Base-by-base conservation (phyloP, 306 rosid genomes). In the Citrullus mucosospermus region DNA sequence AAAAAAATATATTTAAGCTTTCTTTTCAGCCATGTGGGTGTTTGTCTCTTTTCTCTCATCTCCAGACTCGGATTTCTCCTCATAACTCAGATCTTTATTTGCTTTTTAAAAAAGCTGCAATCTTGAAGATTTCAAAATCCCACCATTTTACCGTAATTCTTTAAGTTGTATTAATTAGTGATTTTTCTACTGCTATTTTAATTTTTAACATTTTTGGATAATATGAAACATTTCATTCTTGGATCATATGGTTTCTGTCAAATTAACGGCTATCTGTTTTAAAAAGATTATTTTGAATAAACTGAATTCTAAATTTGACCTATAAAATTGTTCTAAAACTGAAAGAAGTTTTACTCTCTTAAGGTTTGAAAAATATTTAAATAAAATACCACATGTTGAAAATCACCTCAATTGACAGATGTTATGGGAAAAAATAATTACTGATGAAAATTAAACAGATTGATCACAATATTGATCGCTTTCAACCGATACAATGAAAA, bases 21-120 rank as follows among this genome's bases (percentile, higher is more conserved):
- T 6, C 76, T 70, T 25, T 46, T 22, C 18, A 30, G 78, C 62
- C 78, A 73, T 73, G 62, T 73, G 78, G 61, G 22, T 73, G 78
- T 73, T 73, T 73, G 62, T 73, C 78, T 73, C 60, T 73, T 72
- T 73, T 51, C 62, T 51, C 61, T 3, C 4, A 17, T 73, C 46
- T 73, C 78, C 77, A 30, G 44, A 30, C 12, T 71, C 59, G 25
- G 39, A 14, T 48, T 71, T 44, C 10, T 22, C 58, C 58, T 50
- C 59, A 48, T 71, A 44, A 16, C 77, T 28, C 61, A 32, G 28
- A 50, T 32, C 30, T 73, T 71, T 71, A 48, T 48, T 2, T 51
- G 30, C 61, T 51, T 32, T 51, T 32, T 15, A 16, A 51, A 30
- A 73, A 53, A 73, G 62, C 78, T 32, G 44, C 78, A 16, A 12